Base-by-base conservation (phyloP, 208 protist genomes). In the Trypanosoma cruzi region DNA sequence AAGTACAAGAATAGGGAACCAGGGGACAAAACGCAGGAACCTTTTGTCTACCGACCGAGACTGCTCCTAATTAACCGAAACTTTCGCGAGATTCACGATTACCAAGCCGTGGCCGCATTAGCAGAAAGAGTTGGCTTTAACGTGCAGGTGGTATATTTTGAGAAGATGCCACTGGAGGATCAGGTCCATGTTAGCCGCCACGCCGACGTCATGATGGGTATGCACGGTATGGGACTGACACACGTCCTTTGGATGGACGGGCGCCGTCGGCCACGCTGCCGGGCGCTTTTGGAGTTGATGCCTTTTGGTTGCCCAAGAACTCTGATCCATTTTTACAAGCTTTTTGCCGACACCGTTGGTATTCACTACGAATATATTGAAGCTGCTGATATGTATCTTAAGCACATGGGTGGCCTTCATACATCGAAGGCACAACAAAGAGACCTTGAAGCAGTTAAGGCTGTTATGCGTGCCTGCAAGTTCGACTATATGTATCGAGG, bases 241-340 rank as follows among this genome's bases (percentile, higher is more conserved):
- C 71, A 81, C 61, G 75, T 75, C 24, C 53, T 78, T 22, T 84
- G 71, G 69, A 84, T 89, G 83, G 74, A 85, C 71, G 54, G 68
- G 44, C 71, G 71, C 40, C 42, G 22, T 14, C 73, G 49, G 49
- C 26, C 18, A 42, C 28, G 44, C 18, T 83, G 75, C 63, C 72
- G 74, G 22, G 74, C 77, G 0, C 66, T 81, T 1, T 58, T 85
- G 20, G 80, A 83, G 71, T 58, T 89, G 31, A 62, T 80, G 49
- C 79, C 76, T 22, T 89, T 75, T 54, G 71, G 60, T 26, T 65
- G 72, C n/a, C 57, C 58, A 18, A 44, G 31, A 0, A 74, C 73
- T 42, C 68, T 70, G 14, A 46, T 67, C 18, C 71, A 79, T 37
- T 73, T 78, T 31, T 61, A 64, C 44, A 52, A 50, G 16, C 18